Conservation (phyloP, 176 grass and related monocot species). For the Puya raimondii region DNA sequence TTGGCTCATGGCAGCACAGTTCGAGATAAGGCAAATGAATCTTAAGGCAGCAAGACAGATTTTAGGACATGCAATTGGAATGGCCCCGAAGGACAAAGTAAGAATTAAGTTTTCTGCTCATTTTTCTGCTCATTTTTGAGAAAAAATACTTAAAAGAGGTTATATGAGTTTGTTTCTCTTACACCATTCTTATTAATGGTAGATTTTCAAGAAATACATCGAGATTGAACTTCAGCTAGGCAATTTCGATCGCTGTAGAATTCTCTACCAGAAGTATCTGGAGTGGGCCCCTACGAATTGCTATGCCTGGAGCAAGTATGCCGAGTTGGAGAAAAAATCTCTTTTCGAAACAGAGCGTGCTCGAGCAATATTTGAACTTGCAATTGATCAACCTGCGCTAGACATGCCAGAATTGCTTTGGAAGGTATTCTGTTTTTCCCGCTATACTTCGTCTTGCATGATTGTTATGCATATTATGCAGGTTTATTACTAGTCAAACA, state of each 20-base stretch:
- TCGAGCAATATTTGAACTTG: slow-evolving; percentile 70
- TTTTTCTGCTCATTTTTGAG: background rate
- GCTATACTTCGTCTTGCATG: background rate
- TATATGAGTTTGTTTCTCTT: background rate
- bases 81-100: slow-evolving; percentile 79
- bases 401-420: slow-evolving; percentile 77
- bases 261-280: slow-evolving; percentile 67
- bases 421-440: slow-evolving; percentile 35
- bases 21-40: slow-evolving; percentile 61
- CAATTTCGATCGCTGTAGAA: slow-evolving; percentile 62
- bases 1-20: slow-evolving; percentile 75
- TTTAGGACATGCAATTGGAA: slow-evolving; percentile 75
- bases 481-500: too few relatives aligned
- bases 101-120: background rate
- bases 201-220: slow-evolving; percentile 87
- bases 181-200: background rate
- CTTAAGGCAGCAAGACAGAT: slow-evolving; percentile 41
- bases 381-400: slow-evolving; percentile 68
- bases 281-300: slow-evolving; percentile 75
- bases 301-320: slow-evolving; percentile 89
- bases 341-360: slow-evolving; percentile 73
- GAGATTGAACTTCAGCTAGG: slow-evolving; percentile 74
- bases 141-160: background rate
- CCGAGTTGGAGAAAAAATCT: slow-evolving; percentile 50
- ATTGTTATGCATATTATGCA: background rate